Evolutionary conservation across 345 rosid species (phyloP).

Genomic region (Rhodamnia argentea): DNA sequence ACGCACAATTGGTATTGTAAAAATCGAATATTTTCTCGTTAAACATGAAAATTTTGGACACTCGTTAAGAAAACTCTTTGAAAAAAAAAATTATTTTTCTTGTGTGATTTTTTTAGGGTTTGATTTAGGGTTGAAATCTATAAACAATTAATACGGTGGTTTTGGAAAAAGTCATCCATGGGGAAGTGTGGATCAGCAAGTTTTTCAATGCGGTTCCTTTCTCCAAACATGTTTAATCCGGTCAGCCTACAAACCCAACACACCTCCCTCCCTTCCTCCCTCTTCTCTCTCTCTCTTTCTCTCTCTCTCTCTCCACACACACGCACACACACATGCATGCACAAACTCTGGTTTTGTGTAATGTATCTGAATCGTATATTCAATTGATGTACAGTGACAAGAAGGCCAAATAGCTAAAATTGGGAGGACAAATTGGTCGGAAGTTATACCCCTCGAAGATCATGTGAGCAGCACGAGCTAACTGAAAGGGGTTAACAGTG

Average conservation of each 20-base stretch:
- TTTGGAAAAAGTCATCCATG: not conserved
- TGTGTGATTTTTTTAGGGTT: not conserved
- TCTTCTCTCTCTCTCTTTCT: not conserved
- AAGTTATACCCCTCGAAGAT: not conserved
- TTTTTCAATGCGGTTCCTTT: not conserved
- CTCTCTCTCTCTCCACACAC: not conserved
- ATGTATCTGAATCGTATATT: not conserved
- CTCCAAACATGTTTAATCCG: not conserved
- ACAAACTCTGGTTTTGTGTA: not conserved
- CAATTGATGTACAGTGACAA: not conserved
- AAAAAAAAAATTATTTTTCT: not conserved
- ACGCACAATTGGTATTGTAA: not conserved
- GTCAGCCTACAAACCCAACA: conserved; percentile 1
- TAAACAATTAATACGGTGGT: not conserved
- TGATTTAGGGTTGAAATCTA: not conserved
- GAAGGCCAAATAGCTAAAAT: not conserved
- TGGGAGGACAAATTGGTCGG: not conserved
- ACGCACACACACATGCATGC: not conserved
- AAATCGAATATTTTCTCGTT: not conserved
- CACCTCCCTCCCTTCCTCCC: not conserved
- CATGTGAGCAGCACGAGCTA: not conserved
- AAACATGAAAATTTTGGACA: not conserved
- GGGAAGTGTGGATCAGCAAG: not conserved
- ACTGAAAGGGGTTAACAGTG: not conserved
- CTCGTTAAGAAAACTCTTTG: not conserved